Conservation (phyloP, 768 basidiomycete species). For the Fomitopsis serialis region DNA sequence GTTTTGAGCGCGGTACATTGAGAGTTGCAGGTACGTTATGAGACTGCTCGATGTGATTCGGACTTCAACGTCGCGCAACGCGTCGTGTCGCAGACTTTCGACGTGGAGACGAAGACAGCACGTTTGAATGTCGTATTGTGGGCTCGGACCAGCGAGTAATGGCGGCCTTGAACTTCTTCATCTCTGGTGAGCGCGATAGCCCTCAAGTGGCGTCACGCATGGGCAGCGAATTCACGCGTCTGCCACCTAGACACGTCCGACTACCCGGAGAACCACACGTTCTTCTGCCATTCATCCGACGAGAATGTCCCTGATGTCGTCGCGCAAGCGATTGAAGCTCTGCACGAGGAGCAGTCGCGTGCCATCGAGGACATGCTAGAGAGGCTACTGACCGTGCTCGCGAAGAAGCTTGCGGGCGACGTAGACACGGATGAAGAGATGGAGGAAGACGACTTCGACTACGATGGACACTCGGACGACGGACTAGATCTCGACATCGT, state of each 20-base stretch:
- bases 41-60: neutral
- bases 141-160: slow-evolving; percentile 30
- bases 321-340: slow-evolving; percentile 36
- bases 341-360: slow-evolving; percentile 36
- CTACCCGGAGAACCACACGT: slow-evolving; percentile 55
- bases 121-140: slow-evolving; percentile 45
- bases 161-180: slow-evolving; percentile 37
- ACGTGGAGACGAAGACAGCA: slow-evolving; percentile 59
- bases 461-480: slow-evolving; percentile 29
- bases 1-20: slow-evolving; percentile 33
- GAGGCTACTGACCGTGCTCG: slow-evolving; percentile 33
- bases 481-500: slow-evolving; percentile 9
- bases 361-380: slow-evolving; percentile 42
- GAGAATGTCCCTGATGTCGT: slow-evolving; percentile 35
- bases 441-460: slow-evolving; percentile 31
- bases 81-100: slow-evolving; percentile 34
- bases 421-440: slow-evolving; percentile 6
- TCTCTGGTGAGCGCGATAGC: slow-evolving; percentile 37
- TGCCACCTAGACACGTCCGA: slow-evolving; percentile 51
- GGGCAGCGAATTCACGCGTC: neutral
- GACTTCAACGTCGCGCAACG: neutral
- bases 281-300: slow-evolving; percentile 51
- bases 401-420: slow-evolving; percentile 15
- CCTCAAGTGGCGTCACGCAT: neutral
- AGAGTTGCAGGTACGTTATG: slow-evolving; percentile 36